These are phyloP conservation scores for Gillenia trifoliata DNA, from an alignment of 306 rosid species.

Conservation along the genomic window DNA sequence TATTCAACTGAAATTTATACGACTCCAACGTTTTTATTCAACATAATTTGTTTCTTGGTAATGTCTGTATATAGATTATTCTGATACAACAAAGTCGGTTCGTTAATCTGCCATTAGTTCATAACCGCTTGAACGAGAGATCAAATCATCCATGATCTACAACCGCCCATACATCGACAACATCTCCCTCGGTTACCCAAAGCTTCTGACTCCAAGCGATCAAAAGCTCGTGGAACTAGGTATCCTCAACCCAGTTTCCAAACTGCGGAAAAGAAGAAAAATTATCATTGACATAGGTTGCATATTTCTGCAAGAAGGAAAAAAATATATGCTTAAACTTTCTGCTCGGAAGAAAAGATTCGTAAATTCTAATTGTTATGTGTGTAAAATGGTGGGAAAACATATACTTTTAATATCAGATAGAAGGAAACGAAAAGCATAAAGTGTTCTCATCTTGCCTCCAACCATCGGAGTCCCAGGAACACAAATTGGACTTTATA, in stretches of 20 bases:
- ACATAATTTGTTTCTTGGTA: background rate
- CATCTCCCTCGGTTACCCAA: conserved; percentile 48
- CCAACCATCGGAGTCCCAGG: background rate
- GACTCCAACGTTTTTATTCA: background rate
- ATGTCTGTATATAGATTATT: background rate
- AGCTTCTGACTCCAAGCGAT: conserved; percentile 64
- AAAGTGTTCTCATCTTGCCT: background rate
- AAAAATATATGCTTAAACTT: background rate
- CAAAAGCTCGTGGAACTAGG: conserved; percentile 65
- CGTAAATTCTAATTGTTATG: background rate
- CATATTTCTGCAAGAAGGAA: no score
- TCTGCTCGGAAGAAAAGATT: background rate
- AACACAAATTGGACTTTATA: background rate
- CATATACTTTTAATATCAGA: no score
- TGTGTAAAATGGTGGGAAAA: background rate
- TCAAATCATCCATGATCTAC: conserved; percentile 24
- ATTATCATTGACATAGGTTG: background rate
- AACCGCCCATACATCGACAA: conserved; percentile 71
- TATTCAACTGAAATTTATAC: background rate
- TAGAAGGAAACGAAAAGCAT: background rate
- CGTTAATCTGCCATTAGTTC: background rate
- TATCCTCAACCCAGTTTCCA: conserved; percentile 96
- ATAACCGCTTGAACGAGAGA: background rate
- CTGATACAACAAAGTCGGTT: background rate
- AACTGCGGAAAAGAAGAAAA: conserved; percentile 32